These are phyloP conservation scores for Aspergillus tubingensis DNA, from an alignment of 2,329 filamentous ascomycete genomes.

Conservation along the genomic window DNA sequence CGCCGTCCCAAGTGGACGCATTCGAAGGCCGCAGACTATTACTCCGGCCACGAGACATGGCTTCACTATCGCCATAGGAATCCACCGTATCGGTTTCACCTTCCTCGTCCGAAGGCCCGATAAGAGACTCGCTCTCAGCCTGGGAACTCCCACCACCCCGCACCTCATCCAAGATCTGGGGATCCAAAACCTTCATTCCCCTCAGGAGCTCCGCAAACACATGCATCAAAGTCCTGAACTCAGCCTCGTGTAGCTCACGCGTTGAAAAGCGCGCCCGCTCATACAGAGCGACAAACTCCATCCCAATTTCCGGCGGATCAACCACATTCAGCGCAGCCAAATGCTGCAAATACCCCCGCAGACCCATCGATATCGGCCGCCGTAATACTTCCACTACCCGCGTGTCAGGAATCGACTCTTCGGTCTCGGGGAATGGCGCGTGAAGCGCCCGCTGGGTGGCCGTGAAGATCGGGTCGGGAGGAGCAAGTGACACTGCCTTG, in stretches of 20 bases:
- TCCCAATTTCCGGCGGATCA: constrained; percentile 50
- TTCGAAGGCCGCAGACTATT: constrained; percentile 30
- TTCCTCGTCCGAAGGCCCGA: constrained; percentile 43
- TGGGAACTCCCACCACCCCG: constrained; percentile 26
- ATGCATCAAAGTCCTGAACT: constrained; percentile 79
- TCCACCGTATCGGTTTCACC: constrained; percentile 41
- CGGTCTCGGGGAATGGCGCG: constrained; percentile 33
- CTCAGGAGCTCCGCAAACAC: constrained; percentile 79
- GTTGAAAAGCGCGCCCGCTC: constrained; percentile 83
- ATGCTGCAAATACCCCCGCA: constrained; percentile 76
- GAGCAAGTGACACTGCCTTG: constrained; percentile 84
- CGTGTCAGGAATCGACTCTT: constrained; percentile 58
- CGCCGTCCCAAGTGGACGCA: constrained; percentile 32
- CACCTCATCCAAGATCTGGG: constrained; percentile 51
- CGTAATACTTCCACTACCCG: constrained; percentile 72
- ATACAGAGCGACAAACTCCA: constrained; percentile 72
- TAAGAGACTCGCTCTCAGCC: constrained; percentile 35
- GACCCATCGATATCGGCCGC: constrained; percentile 67
- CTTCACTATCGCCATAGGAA: constrained; percentile 24
- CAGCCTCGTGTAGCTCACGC: constrained; percentile 64
- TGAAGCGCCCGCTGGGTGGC: constrained; percentile 40
- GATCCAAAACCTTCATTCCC: constrained; percentile 68
- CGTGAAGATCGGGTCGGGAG: constrained; percentile 51
- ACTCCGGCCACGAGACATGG: constrained; percentile 26
- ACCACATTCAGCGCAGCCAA: constrained; percentile 69